These are phyloP conservation scores for Funneliformis geosporum DNA, from an alignment of 192 early-diverging fungal species.

Conservation along the genomic window DNA sequence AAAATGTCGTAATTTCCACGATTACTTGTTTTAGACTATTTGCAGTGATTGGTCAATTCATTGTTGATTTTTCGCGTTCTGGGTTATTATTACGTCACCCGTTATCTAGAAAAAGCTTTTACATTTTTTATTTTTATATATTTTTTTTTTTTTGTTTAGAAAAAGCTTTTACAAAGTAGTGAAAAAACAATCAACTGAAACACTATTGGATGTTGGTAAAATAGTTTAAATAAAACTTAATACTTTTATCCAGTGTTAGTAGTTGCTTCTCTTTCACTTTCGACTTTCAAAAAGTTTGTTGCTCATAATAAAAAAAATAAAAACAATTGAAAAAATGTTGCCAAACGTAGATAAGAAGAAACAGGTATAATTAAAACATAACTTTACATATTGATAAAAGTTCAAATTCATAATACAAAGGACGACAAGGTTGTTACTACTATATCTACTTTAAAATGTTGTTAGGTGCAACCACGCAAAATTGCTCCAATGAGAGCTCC, in stretches of 20 bases:
- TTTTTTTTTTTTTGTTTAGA: too few species aligned
- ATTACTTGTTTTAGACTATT: too few species aligned
- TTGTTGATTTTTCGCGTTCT: background rate
- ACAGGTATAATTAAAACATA: background rate
- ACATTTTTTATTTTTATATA: slow-evolving; percentile 25
- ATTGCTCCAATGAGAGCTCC: background rate
- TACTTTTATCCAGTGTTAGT: too few species aligned
- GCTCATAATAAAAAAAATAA: too few species aligned
- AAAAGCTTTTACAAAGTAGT: too few species aligned
- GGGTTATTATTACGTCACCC: background rate
- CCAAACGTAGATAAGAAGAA: background rate
- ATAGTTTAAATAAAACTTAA: too few species aligned
- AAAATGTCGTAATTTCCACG: too few species aligned
- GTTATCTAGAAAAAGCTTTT: background rate
- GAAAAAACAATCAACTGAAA: too few species aligned
- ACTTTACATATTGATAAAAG: background rate
- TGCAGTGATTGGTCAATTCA: background rate
- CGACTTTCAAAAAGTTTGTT: too few species aligned
- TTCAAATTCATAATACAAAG: background rate
- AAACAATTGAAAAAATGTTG: background rate
- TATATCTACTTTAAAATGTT: background rate
- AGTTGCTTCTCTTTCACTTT: too few species aligned
- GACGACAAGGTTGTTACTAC: background rate
- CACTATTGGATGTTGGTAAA: too few species aligned
- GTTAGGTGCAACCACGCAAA: background rate